Conservation (phyloP, 2,329 filamentous ascomycete species). For the Dactylellina cionopaga region DNA sequence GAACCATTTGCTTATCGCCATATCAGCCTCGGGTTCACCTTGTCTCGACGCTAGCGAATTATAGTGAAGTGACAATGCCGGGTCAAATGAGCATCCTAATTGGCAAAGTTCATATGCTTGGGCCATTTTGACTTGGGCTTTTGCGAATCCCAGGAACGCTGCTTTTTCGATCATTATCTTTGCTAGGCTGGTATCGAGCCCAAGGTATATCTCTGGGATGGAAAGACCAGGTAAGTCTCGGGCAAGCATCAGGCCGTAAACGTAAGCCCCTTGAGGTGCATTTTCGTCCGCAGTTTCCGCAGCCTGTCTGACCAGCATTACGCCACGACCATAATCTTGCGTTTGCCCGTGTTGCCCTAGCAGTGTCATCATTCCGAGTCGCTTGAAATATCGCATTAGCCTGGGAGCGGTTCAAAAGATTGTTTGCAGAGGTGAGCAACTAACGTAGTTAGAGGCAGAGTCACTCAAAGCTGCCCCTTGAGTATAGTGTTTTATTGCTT, state of each 20-base stretch:
- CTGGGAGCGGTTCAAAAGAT: background rate
- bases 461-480: conserved; percentile 81
- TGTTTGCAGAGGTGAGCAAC: conserved; percentile 50
- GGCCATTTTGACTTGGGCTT: conserved; percentile 88
- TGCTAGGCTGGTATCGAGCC: conserved; percentile 76
- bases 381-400: conserved; percentile 64
- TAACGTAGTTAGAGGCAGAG: conserved; percentile 80
- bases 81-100: conserved; percentile 92
- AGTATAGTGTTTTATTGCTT: conserved; percentile 90
- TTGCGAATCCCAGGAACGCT: conserved; percentile 89
- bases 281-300: conserved; percentile 93
- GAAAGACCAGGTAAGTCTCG: conserved; percentile 90
- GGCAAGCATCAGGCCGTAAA: conserved; percentile 92
- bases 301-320: conserved; percentile 83
- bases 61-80: conserved; percentile 91
- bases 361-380: conserved; percentile 96
- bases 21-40: conserved; percentile 87
- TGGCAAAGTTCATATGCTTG: conserved; percentile 94
- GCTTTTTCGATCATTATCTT: conserved; percentile 94
- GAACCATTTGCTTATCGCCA: conserved; percentile 98
- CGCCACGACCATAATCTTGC: conserved; percentile 79
- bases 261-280: conserved; percentile 92
- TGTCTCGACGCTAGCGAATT: conserved; percentile 92
- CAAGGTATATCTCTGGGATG: conserved; percentile 77
- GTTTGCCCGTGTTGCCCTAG: conserved; percentile 90